These are phyloP conservation scores for Angomonas ambiguus DNA, from an alignment of 208 protist genomes.

Conservation along the genomic window DNA sequence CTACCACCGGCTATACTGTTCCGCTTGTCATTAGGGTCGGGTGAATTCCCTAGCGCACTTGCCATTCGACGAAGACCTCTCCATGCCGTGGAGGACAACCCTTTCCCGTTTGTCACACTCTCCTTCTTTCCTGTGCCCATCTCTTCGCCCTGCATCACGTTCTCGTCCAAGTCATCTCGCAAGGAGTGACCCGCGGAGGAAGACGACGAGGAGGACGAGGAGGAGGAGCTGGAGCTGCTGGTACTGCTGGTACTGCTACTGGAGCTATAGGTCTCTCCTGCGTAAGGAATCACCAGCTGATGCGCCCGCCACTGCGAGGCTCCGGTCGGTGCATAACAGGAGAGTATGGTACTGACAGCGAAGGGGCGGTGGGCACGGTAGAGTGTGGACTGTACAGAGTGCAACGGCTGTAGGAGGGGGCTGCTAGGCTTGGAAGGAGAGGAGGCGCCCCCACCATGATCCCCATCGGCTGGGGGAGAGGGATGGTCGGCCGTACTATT, in stretches of 20 bases:
- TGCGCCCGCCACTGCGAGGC: neutral
- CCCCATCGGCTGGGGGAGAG: too few species aligned
- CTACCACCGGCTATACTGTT: neutral
- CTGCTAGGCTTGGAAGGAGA: neutral
- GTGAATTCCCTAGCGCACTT: too few species aligned
- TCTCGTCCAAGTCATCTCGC: neutral
- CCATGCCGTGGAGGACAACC: neutral
- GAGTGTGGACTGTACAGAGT: too few species aligned
- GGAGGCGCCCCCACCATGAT: too few species aligned
- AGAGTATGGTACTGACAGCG: neutral
- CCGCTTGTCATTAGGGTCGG: too few species aligned
- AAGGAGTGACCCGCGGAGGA: neutral
- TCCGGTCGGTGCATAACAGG: neutral
- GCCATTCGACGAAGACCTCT: too few species aligned
- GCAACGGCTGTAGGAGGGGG: neutral
- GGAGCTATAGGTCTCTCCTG: slow-evolving; percentile 3
- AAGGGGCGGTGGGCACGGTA: neutral
- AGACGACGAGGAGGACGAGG: neutral
- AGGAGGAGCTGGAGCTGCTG: slow-evolving; percentile 3
- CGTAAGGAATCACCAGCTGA: neutral
- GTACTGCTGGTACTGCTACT: neutral
- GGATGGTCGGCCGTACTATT: neutral
- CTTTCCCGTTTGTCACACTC: neutral
- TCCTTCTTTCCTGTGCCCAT: neutral
- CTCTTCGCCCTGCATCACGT: neutral